Percentiles rank a stretch among this genome's conserved stretches.
These are phyloP conservation scores for Cytidiella melzeri DNA, from an alignment of 768 basidiomycete genomes.

Conservation along the genomic window DNA sequence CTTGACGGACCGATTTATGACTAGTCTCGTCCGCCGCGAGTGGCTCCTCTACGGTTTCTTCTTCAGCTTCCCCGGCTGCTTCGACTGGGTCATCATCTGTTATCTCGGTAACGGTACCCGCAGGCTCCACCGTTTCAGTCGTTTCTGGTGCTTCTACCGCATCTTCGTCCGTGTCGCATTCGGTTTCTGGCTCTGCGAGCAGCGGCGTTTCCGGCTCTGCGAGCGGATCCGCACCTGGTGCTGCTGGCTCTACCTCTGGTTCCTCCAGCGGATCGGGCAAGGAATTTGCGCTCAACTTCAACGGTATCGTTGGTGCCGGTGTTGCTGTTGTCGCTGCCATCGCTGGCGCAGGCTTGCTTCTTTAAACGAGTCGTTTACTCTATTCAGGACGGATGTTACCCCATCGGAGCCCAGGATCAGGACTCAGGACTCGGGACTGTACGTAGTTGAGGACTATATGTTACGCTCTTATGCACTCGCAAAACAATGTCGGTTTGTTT, in stretches of 20 bases:
- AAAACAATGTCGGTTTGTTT: too few species aligned
- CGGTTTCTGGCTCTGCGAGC: constrained; percentile 1
- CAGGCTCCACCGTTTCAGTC: background rate
- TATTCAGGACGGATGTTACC: background rate
- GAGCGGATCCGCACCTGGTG: background rate
- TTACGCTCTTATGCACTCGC: too few species aligned
- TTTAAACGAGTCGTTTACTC: constrained; percentile 1
- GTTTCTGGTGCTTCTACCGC: constrained; percentile 12
- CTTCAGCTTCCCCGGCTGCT: background rate
- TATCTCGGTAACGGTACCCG: constrained; percentile 2
- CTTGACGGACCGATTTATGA: background rate
- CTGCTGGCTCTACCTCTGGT: too few species aligned
- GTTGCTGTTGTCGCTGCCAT: constrained; percentile 8
- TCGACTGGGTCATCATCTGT: background rate
- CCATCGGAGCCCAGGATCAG: too few species aligned
- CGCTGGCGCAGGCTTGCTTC: constrained; percentile 8
- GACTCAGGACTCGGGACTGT: too few species aligned
- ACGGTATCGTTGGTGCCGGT: constrained; percentile 4
- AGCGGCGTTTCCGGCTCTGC: constrained; percentile 3
- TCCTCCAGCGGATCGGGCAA: constrained; percentile 1
- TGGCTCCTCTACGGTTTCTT: background rate
- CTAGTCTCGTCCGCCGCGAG: background rate
- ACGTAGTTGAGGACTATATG: too few species aligned
- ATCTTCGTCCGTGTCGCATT: constrained; percentile 3
- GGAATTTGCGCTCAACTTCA: constrained; percentile 1